These are phyloP conservation scores for Fusarium sp. DNA, from an alignment of 2,329 filamentous ascomycete genomes.

Conservation along the genomic window DNA sequence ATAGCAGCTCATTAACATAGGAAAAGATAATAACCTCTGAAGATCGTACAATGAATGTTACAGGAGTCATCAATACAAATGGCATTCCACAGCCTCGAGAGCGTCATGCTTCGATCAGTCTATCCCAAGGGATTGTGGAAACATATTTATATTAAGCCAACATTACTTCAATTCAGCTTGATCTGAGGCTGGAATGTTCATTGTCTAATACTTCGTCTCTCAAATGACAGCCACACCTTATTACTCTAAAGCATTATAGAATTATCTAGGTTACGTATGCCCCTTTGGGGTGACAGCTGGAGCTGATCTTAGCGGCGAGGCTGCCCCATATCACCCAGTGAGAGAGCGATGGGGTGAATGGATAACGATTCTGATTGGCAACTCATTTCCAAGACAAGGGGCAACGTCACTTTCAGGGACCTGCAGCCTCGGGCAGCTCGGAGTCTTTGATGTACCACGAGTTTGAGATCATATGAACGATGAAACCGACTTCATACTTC, in stretches of 20 bases:
- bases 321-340: constrained; percentile 2
- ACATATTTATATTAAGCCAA: too few relatives aligned
- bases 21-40: too few relatives aligned
- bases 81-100: too few relatives aligned
- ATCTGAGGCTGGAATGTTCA: neutral
- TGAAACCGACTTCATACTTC: constrained; percentile 5
- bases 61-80: too few relatives aligned
- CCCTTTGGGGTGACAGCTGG: neutral
- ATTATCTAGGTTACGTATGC: too few relatives aligned
- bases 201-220: neutral
- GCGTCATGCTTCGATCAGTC: too few relatives aligned
- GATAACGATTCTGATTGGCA: constrained; percentile 15
- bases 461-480: constrained; percentile 25
- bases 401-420: constrained; percentile 36
- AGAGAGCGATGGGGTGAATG: neutral
- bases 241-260: too few relatives aligned
- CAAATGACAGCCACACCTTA: neutral
- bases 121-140: too few relatives aligned
- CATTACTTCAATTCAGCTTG: neutral
- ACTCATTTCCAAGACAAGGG: neutral
- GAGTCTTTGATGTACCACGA: constrained; percentile 4
- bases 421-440: constrained; percentile 25
- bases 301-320: constrained; percentile 13
- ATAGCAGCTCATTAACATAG: too few relatives aligned
- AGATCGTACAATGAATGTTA: too few relatives aligned